Evolutionary conservation across 768 basidiomycete genomes (phyloP).

Genomic region (Strobilomyces confusus): DNA sequence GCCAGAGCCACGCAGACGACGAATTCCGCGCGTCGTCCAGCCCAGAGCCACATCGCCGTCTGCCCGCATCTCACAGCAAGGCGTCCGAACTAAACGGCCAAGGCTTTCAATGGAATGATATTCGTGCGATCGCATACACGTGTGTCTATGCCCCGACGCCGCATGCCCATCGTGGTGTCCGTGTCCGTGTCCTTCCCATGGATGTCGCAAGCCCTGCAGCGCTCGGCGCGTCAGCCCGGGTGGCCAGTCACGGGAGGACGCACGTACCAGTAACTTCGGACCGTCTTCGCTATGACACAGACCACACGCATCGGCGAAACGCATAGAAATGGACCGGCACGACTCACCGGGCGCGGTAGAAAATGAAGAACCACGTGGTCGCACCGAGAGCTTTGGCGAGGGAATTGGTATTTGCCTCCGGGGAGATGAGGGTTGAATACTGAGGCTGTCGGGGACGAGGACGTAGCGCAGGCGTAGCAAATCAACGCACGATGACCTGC

Average conservation of each 20-base stretch:
- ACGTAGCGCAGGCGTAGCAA: background rate
- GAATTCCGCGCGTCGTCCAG: too few relatives aligned
- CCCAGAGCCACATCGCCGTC: too few relatives aligned
- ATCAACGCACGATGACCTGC: constrained; percentile 25
- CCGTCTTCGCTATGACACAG: constrained; percentile 60
- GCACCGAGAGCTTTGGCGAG: constrained; percentile 85
- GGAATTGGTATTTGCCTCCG: constrained; percentile 67
- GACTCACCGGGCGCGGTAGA: constrained; percentile 87
- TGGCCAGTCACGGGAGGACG: background rate
- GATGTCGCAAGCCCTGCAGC: constrained; percentile 53
- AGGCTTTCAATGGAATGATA: background rate
- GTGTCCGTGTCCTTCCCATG: constrained; percentile 62
- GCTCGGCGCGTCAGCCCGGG: background rate
- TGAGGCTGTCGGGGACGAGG: constrained; percentile 39
- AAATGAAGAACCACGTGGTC: constrained; percentile 98
- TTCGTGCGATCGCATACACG: constrained; percentile 10
- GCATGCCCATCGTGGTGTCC: constrained; percentile 36
- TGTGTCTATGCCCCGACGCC: constrained; percentile 15
- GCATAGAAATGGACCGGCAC: background rate
- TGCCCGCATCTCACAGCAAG: too few relatives aligned
- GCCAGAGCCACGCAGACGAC: too few relatives aligned
- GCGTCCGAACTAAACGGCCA: too few relatives aligned
- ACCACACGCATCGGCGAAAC: background rate
- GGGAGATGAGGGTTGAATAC: constrained; percentile 91
- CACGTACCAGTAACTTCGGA: constrained; percentile 59